Evolutionary conservation across 2,329 filamentous ascomycete species (phyloP).

Genomic region (Colletotrichum orchidophilum): DNA sequence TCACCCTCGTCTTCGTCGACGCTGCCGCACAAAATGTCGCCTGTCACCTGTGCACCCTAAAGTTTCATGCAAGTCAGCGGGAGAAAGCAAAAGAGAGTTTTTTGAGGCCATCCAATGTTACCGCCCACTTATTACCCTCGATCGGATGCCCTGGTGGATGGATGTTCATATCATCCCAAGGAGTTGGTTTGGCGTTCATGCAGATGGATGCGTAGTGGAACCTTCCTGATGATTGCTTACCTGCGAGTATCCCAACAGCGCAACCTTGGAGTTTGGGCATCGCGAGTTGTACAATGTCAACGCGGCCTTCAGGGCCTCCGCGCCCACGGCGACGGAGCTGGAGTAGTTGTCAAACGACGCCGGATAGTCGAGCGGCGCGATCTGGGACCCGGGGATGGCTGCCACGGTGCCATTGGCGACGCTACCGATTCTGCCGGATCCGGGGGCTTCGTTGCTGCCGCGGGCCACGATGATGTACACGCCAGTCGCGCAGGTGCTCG

Average conservation of each 20-base stretch:
- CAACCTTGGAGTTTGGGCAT: conserved; percentile 52
- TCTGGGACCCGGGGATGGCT: conserved; percentile 45
- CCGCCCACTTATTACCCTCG: neutral
- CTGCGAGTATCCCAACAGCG: conserved; percentile 54
- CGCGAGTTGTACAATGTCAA: conserved; percentile 44
- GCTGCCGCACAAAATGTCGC: conserved; percentile 49
- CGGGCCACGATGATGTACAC: conserved; percentile 52
- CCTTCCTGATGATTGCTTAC: conserved; percentile 34
- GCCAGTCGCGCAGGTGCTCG: conserved; percentile 44
- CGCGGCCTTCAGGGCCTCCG: conserved; percentile 41
- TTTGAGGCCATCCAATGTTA: neutral
- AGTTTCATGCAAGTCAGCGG: conserved; percentile 15
- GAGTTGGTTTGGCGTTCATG: neutral
- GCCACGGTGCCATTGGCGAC: conserved; percentile 45
- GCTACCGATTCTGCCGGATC: conserved; percentile 45
- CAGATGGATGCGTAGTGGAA: neutral
- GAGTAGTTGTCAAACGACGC: conserved; percentile 46
- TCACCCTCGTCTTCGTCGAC: conserved; percentile 37
- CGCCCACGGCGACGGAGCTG: conserved; percentile 47
- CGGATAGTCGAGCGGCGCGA: conserved; percentile 50
- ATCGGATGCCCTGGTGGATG: neutral
- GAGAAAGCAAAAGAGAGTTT: neutral
- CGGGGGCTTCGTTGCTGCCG: conserved; percentile 47
- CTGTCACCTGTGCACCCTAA: conserved; percentile 50
- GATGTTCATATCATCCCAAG: neutral